phyloP scores from a whole-genome alignment of 345 rosid species.

The Geranium brycei region DNA sequence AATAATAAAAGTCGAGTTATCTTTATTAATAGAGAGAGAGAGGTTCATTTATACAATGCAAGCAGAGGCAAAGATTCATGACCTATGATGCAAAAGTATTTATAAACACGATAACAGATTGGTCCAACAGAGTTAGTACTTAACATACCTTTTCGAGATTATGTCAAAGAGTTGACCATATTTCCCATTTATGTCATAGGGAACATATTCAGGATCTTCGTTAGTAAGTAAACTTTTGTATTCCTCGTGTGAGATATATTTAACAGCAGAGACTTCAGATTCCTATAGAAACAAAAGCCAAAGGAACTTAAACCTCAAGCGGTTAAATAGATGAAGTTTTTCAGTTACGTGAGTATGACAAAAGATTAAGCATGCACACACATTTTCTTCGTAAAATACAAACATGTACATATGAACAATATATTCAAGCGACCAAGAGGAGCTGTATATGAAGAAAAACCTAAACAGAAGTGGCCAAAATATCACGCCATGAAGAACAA shows the following conservation, averaged over 20 bases:
- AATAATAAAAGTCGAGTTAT: not conserved
- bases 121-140: not conserved
- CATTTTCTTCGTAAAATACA: too few species aligned
- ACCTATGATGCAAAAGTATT: not conserved
- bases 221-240: slow-evolving; percentile 48
- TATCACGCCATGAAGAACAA: too few species aligned
- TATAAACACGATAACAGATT: not conserved
- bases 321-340: not conserved
- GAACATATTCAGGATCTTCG: slow-evolving; percentile 68
- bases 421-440: too few species aligned
- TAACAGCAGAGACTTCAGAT: slow-evolving; percentile 83
- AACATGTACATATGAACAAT: too few species aligned
- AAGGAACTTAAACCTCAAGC: not conserved
- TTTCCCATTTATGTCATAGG: slow-evolving; percentile 54
- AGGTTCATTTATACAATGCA: not conserved
- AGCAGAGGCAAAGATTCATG: not conserved
- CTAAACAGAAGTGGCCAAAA: too few species aligned
- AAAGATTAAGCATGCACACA: not conserved
- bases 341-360: not conserved
- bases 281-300: slow-evolving; percentile 28
- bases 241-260: slow-evolving; percentile 50
- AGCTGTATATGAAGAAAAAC: too few species aligned
- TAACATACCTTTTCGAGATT: slow-evolving; percentile 49
- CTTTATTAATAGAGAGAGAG: not conserved
- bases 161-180: slow-evolving; percentile 68